Conservation (phyloP, 768 basidiomycete genomes). For the Leccinum subtestaceum region DNA sequence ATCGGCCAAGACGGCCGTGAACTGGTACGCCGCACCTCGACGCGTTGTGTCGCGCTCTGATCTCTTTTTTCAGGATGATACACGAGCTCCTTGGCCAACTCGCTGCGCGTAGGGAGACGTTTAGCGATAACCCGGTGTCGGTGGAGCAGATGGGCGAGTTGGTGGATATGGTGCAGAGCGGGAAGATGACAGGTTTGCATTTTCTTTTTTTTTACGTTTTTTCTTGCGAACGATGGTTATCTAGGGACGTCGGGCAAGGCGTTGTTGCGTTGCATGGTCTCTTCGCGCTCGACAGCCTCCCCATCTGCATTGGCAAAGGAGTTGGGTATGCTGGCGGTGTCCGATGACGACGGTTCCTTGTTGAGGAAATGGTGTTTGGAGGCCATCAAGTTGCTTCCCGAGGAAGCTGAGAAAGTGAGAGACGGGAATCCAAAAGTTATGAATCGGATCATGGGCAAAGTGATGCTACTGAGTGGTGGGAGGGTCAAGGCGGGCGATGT, state of each 20-base stretch:
- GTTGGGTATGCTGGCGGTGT: constrained; percentile 46
- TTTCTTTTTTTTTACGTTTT: not conserved
- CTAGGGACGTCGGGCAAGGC: constrained; percentile 77
- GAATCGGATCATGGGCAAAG: constrained; percentile 44
- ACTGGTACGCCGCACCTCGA: constrained; percentile 60
- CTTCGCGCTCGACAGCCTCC: constrained; percentile 36
- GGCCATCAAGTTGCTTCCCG: constrained; percentile 65
- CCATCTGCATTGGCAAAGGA: constrained; percentile 46
- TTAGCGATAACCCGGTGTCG: constrained; percentile 58
- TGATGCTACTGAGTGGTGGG: constrained; percentile 80
- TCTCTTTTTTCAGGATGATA: constrained; percentile 61
- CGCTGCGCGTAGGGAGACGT: constrained; percentile 52
- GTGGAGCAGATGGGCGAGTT: constrained; percentile 68
- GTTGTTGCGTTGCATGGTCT: constrained; percentile 70
- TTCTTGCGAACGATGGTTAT: not conserved
- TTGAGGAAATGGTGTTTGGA: constrained; percentile 55
- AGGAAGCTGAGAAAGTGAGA: constrained; percentile 62
- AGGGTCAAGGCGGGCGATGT: constrained; percentile 69
- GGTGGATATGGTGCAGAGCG: constrained; percentile 67
- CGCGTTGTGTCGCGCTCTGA: not conserved
- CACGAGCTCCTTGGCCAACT: constrained; percentile 86
- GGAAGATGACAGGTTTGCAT: constrained; percentile 63
- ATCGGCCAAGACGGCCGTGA: constrained; percentile 70
- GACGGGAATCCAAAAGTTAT: constrained; percentile 75
- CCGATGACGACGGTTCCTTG: constrained; percentile 33